A percentile compares a stretch with the other conserved stretches of the same genome.
phyloP scores from a whole-genome alignment of 371 early-diverging fungal genomes.

The Apophysomyces trapeziformis region DNA sequence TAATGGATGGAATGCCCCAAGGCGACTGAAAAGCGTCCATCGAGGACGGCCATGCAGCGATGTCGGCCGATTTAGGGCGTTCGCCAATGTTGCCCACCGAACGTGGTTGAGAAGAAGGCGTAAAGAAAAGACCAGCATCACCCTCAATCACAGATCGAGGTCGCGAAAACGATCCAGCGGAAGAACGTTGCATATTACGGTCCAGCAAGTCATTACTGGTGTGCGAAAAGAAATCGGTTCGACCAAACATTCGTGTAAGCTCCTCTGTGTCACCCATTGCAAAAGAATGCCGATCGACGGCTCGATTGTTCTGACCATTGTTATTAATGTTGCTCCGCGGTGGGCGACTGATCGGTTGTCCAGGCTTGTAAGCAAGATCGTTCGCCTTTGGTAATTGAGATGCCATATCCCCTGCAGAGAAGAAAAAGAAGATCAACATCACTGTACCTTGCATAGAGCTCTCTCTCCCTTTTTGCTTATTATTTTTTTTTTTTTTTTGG shows the following conservation, averaged over 20 bases:
- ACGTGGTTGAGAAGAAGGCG: conserved; percentile 13
- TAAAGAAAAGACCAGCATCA: conserved; percentile 39
- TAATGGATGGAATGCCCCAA: conserved; percentile 19
- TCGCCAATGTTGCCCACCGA: conserved; percentile 37
- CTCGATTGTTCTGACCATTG: conserved; percentile 21
- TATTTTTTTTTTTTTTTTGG: not conserved
- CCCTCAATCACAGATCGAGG: conserved; percentile 60
- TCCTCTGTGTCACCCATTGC: conserved; percentile 69
- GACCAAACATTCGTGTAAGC: conserved; percentile 50
- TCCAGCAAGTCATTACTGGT: conserved; percentile 13
- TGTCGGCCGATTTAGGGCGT: conserved; percentile 72
- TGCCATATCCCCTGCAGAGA: conserved; percentile 52
- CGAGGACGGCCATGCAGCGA: conserved; percentile 60
- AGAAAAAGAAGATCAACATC: not conserved
- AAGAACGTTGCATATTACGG: conserved; percentile 1
- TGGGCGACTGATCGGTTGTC: conserved; percentile 55
- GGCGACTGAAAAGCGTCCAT: conserved; percentile 25
- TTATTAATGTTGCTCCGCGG: conserved; percentile 28
- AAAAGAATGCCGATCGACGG: conserved; percentile 77
- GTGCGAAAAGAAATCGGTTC: conserved; percentile 11
- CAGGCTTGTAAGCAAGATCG: conserved; percentile 62
- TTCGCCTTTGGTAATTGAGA: conserved; percentile 40
- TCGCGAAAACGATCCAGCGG: conserved; percentile 12
- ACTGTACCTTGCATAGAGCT: not conserved
- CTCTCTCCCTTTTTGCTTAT: not conserved